Evolutionary conservation across 1,284 basidiomycete species (phyloP), one percentile per base, ranked within the genome.

Genomic region (Puccinia coronata): DNA sequence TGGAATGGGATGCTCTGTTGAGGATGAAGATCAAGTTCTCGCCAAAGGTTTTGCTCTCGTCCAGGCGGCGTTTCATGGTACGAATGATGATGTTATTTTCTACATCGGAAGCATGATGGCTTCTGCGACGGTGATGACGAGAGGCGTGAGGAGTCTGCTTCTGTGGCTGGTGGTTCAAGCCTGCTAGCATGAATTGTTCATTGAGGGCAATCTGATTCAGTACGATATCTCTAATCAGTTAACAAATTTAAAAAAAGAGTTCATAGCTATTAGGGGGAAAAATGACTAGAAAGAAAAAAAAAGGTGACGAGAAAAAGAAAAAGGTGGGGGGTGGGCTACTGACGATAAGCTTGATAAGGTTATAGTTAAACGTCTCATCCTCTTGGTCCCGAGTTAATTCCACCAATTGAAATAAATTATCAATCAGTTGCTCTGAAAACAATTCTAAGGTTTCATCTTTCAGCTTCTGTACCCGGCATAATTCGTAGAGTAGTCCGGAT

Each of bases 1-100:
- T 92, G 69, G 91, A 90, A 84, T 92, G 69, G 11, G 78, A 80
- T 6, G 95, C 93, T 82, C 96, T 91, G 85, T 99, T 99, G 59
- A 99, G 88, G 92, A 99, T 99, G 86, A 98, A 99, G 83, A 99
- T 98, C 88, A 99, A 90, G 85, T 98, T 99, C 87, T 96, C 95
- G 20, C 95, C 95, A 86, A 99, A 98, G 0, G 96, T 98, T 88
- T 94, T 95, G 87, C 91, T 93, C 16, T 90, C 91, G 11, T 93
- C 91, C 49, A 95, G 87, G 20, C 96, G 90, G 34, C 92, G 89
- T 89, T 93, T 92, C 39, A 99, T 88, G 0, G 96, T 91, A 34
- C 91, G 89, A 53, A 98, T 87, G 0, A 98, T 92, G 23, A 94
- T 89, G 85, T 99, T 99, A 12, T 11, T 61, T n/a, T 72, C 69